Evolutionary conservation across 805 yeast genomes (phyloP).

Genomic region (Jamesozyma hellenica): DNA sequence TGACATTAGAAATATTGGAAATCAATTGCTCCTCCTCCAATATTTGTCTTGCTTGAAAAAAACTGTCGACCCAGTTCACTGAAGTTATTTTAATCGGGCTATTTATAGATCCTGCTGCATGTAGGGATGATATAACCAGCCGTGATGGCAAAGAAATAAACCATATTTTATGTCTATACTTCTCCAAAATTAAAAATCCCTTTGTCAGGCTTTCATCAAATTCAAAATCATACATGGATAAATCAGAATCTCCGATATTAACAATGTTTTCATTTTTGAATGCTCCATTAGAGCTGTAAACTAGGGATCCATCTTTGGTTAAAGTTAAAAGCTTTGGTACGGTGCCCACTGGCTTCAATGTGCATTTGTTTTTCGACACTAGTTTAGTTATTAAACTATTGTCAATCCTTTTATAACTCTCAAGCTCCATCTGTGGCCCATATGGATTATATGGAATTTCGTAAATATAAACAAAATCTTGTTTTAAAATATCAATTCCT

Average conservation of each 20-base stretch:
- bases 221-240: conserved; percentile 74
- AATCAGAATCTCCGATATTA: conserved; percentile 34
- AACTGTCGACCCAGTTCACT: conserved; percentile 61
- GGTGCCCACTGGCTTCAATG: conserved; percentile 5
- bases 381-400: conserved; percentile 19
- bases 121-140: background rate
- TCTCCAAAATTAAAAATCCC: conserved; percentile 59
- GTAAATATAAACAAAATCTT: conserved; percentile 19
- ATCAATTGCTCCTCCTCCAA: conserved; percentile 26
- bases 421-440: conserved; percentile 21
- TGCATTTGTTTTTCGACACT: conserved; percentile 11
- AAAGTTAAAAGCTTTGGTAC: conserved; percentile 14
- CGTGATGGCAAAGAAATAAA: conserved; percentile 40
- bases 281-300: conserved; percentile 7
- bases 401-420: conserved; percentile 17
- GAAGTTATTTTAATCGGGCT: conserved; percentile 36
- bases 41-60: conserved; percentile 54
- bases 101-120: conserved; percentile 6
- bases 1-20: conserved; percentile 7
- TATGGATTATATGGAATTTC: conserved; percentile 18
- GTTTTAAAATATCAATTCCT: conserved; percentile 14
- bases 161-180: conserved; percentile 46
- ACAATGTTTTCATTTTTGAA: conserved; percentile 11
- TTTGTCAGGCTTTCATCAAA: conserved; percentile 48
- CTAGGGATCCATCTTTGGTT: conserved; percentile 14